Evolutionary conservation across 495 filamentous ascomycete genomes (phyloP).

Genomic region (Penicillium lagena): DNA sequence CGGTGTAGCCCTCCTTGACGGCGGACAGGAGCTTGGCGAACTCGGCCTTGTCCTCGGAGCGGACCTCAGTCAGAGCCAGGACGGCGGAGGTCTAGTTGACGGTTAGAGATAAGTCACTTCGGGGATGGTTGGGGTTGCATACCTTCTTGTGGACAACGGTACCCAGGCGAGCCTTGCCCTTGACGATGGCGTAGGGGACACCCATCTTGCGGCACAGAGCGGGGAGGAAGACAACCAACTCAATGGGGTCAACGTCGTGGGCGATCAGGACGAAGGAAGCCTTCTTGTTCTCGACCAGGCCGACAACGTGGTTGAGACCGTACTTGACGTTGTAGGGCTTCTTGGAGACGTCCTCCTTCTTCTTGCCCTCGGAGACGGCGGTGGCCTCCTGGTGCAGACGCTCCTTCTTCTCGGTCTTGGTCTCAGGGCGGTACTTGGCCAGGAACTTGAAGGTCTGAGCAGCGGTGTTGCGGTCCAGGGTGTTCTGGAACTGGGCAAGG

Average conservation of each 20-base stretch:
- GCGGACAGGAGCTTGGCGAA: conserved; percentile 91
- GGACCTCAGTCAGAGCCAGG: conserved; percentile 91
- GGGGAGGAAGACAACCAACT: conserved; percentile 98
- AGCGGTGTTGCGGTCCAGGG: conserved; percentile 97
- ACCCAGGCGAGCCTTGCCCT: conserved; percentile 98
- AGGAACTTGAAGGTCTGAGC: conserved; percentile 96
- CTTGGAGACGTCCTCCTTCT: conserved; percentile 99
- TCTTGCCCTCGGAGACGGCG: conserved; percentile 94
- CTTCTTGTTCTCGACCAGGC: conserved; percentile 99
- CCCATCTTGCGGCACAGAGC: conserved; percentile 99
- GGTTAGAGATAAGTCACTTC: background rate
- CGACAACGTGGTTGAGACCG: conserved; percentile 99
- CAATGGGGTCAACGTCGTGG: conserved; percentile 99
- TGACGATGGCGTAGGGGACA: conserved; percentile 97
- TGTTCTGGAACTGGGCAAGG: conserved; percentile 95
- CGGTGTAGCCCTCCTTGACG: conserved; percentile 96
- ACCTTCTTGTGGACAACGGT: conserved; percentile 99
- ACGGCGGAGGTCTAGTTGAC: conserved; percentile 78
- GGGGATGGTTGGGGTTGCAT: conserved; percentile 4
- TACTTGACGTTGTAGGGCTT: conserved; percentile 99
- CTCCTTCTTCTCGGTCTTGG: conserved; percentile 99
- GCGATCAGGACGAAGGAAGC: conserved; percentile 94
- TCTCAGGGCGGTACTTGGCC: conserved; percentile 99
- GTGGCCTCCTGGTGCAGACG: conserved; percentile 96
- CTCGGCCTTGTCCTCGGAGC: conserved; percentile 95